A percentile compares a stretch with the other conserved stretches of the same genome.
These are phyloP conservation scores for Tanacetum coccineum DNA, from an alignment of 129 eudicot genomes.

Conservation along the genomic window DNA sequence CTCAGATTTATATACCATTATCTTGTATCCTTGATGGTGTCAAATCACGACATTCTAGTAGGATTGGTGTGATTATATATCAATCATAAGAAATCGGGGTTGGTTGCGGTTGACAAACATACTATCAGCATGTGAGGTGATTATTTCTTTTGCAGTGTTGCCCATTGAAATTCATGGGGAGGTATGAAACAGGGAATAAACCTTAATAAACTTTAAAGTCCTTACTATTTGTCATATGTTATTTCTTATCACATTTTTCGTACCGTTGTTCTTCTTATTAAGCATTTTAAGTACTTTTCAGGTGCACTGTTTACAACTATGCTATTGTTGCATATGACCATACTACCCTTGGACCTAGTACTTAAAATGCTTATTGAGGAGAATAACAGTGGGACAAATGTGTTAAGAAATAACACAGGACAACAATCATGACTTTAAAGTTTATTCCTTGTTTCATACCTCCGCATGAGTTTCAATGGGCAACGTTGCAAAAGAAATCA, in stretches of 20 bases:
- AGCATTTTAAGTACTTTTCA: slow-evolving; percentile 24
- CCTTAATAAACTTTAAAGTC: too few species aligned
- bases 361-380: too few species aligned
- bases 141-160: slow-evolving; percentile 97
- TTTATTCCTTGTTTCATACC: slow-evolving; percentile 34
- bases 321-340: slow-evolving; percentile 91
- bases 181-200: too few species aligned
- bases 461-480: slow-evolving; percentile 95
- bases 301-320: slow-evolving; percentile 89
- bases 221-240: neutral
- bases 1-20: slow-evolving; percentile 60
- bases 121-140: slow-evolving; percentile 84
- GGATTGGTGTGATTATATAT: slow-evolving; percentile 87
- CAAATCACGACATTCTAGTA: slow-evolving; percentile 75
- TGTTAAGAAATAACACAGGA: too few species aligned
- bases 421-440: too few species aligned
- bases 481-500: slow-evolving; percentile 97
- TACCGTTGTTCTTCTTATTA: slow-evolving; percentile 1
- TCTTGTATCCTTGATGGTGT: slow-evolving; percentile 96
- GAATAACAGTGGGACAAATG: too few species aligned
- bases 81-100: slow-evolving; percentile 83
- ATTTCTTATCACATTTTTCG: neutral
- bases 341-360: slow-evolving; percentile 83
- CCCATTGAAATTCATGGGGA: slow-evolving; percentile 94
- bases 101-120: slow-evolving; percentile 85